These are phyloP conservation scores for Clarkia xantiana DNA, from an alignment of 345 rosid species.

Conservation along the genomic window DNA sequence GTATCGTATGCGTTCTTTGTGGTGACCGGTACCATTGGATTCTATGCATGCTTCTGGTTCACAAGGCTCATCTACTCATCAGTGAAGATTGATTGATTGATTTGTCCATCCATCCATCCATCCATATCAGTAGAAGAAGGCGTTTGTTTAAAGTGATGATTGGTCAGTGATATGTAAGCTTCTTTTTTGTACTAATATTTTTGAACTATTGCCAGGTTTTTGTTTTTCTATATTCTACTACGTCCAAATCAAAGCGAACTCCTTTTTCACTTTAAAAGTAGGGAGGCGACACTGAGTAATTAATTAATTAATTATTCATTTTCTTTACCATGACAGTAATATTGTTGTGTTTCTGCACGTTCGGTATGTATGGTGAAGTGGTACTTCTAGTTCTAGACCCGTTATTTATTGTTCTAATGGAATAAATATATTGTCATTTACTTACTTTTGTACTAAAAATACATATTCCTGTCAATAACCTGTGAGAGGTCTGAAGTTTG, in stretches of 20 bases:
- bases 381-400: too few species aligned
- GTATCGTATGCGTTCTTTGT: conserved; percentile 27
- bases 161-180: conserved; percentile 1
- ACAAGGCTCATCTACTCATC: conserved; percentile 26
- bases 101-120: background rate
- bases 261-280: background rate
- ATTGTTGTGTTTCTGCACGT: too few species aligned
- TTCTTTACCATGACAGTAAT: too few species aligned
- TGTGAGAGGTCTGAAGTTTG: too few species aligned
- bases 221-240: background rate
- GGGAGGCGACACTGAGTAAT: too few species aligned
- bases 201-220: background rate
- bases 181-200: conserved; percentile 2
- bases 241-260: background rate
- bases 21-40: conserved; percentile 24
- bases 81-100: conserved; percentile 22
- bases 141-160: background rate
- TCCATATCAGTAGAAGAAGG: background rate
- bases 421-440: too few species aligned
- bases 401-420: too few species aligned
- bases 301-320: too few species aligned
- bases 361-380: too few species aligned
- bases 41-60: conserved; percentile 31
- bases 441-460: too few species aligned
- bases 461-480: too few species aligned